Conservation (phyloP, 495 filamentous ascomycete genomes). For the Friedmanniomyces endolithicus region DNA sequence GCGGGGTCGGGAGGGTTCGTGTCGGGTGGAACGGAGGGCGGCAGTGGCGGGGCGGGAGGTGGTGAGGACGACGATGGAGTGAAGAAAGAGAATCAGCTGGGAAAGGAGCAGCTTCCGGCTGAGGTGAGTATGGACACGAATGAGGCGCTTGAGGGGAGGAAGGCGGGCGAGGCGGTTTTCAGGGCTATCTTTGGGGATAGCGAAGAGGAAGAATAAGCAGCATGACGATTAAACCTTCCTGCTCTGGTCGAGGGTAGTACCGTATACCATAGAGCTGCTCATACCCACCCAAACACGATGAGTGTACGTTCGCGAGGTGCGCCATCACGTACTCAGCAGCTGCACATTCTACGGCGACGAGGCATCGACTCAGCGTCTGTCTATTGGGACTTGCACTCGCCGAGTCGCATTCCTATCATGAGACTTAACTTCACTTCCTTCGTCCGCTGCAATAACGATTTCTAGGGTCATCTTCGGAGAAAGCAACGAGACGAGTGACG, state of each 20-base stretch:
- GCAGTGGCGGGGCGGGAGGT: conserved; percentile 3
- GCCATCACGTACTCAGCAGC: no score
- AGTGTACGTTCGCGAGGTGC: no score
- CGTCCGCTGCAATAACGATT: conserved; percentile 66
- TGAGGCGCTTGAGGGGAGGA: conserved; percentile 70
- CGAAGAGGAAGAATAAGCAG: conserved; percentile 51
- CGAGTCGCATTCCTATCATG: no score
- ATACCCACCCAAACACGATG: no score
- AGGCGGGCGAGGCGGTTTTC: conserved; percentile 81
- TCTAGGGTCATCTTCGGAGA: conserved; percentile 94
- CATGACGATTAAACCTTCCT: conserved; percentile 45
- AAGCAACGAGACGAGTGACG: conserved; percentile 55
- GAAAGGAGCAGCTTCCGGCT: conserved; percentile 25
- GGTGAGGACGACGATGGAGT: not conserved
- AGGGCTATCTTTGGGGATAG: conserved; percentile 87
- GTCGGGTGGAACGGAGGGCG: conserved; percentile 9
- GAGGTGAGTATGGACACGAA: conserved; percentile 64
- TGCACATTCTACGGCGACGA: no score
- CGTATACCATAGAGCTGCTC: no score
- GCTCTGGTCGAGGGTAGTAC: conserved; percentile 56
- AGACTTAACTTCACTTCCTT: no score
- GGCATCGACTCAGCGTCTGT: no score
- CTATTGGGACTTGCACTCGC: no score
- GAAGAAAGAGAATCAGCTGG: not conserved
- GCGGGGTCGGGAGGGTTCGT: not conserved